Conservation (phyloP, 805 yeast genomes). For the Priceomyces haplophilus region DNA sequence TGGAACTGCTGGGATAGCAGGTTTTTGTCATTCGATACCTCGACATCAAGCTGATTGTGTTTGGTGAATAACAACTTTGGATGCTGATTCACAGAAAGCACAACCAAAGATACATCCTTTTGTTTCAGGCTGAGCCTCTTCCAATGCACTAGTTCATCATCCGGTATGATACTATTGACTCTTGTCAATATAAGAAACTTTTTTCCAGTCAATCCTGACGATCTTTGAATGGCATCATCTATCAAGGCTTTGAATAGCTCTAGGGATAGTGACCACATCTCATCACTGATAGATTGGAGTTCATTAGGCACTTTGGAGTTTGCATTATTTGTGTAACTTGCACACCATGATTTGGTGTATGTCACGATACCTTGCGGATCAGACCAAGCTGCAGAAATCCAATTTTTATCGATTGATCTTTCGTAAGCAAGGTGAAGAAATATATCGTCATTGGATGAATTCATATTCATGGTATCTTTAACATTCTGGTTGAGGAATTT, state of each 20-base stretch:
- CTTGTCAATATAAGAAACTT: slow-evolving; percentile 66
- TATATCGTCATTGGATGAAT: slow-evolving; percentile 55
- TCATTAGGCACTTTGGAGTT: slow-evolving; percentile 19
- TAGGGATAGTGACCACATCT: slow-evolving; percentile 61
- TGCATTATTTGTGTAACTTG: slow-evolving; percentile 9
- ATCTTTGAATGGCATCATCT: slow-evolving; percentile 29
- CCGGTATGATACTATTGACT: slow-evolving; percentile 70
- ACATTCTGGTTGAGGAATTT: slow-evolving; percentile 26
- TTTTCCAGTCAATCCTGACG: slow-evolving; percentile 46
- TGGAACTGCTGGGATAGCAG: background rate
- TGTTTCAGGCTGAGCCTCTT: slow-evolving; percentile 63
- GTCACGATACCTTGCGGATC: slow-evolving; percentile 74
- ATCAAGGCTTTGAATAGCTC: slow-evolving; percentile 38
- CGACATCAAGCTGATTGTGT: background rate
- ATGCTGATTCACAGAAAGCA: slow-evolving; percentile 61
- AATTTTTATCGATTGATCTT: slow-evolving; percentile 71
- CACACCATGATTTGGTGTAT: slow-evolving; percentile 60
- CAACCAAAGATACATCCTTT: slow-evolving; percentile 57
- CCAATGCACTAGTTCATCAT: slow-evolving; percentile 80
- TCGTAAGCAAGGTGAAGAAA: slow-evolving; percentile 85
- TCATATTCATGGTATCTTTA: slow-evolving; percentile 12
- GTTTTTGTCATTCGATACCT: background rate
- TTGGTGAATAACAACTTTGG: slow-evolving; percentile 42
- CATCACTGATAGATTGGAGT: slow-evolving; percentile 54
- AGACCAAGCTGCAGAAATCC: slow-evolving; percentile 88